Evolutionary conservation across 106 monocot species (phyloP).

Genomic region (Narthecium ossifragum): DNA sequence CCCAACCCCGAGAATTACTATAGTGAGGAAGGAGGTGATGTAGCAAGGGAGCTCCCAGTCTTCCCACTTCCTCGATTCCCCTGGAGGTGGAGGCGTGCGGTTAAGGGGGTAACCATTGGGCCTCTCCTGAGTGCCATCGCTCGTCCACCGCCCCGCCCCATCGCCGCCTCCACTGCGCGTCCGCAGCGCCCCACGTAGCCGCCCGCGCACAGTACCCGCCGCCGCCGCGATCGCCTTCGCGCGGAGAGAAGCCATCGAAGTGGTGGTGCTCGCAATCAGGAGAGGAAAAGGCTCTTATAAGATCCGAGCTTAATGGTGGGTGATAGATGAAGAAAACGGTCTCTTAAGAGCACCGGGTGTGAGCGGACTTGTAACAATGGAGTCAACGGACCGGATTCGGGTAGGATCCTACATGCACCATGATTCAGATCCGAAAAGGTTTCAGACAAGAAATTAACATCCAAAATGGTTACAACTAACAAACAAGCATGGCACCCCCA

Average conservation of each 20-base stretch:
- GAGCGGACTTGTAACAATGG: too few relatives aligned
- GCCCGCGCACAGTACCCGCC: slow-evolving; percentile 63
- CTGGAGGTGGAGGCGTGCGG: slow-evolving; percentile 62
- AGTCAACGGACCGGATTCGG: too few relatives aligned
- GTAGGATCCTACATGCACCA: too few relatives aligned
- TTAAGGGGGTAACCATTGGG: slow-evolving; percentile 73
- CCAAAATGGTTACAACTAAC: too few relatives aligned
- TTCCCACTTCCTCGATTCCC: slow-evolving; percentile 84
- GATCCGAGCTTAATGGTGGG: too few relatives aligned
- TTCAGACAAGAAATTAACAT: too few relatives aligned
- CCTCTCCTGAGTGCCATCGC: slow-evolving; percentile 42
- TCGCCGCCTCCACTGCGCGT: slow-evolving; percentile 48
- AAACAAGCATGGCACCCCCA: too few relatives aligned
- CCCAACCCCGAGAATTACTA: slow-evolving; percentile 93
- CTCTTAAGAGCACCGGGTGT: too few relatives aligned
- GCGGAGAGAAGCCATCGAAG: slow-evolving; percentile 10
- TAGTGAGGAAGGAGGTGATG: slow-evolving; percentile 85
- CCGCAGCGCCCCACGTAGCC: slow-evolving; percentile 38
- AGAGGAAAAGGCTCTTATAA: too few relatives aligned
- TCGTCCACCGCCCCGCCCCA: slow-evolving; percentile 45
- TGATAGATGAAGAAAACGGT: too few relatives aligned
- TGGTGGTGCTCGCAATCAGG: too few relatives aligned
- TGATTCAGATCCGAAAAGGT: too few relatives aligned
- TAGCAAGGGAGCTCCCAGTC: slow-evolving; percentile 97
- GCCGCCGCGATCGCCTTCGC: slow-evolving; percentile 22